Conservation (phyloP, 768 basidiomycete genomes). For the Phlegmacium glaucopus region DNA sequence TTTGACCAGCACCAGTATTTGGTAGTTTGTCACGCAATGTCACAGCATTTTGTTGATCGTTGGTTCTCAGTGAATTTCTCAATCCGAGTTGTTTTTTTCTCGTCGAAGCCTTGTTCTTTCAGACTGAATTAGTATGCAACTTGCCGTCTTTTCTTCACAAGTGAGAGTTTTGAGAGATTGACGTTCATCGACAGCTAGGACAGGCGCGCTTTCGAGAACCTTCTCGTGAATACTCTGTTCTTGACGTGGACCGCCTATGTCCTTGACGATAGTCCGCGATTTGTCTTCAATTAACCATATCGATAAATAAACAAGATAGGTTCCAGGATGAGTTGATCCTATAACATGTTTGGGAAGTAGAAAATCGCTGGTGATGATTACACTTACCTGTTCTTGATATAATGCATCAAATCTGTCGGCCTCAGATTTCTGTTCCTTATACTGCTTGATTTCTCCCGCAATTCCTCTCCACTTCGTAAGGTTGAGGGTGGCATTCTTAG, state of each 20-base stretch:
- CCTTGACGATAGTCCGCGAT: conserved; percentile 61
- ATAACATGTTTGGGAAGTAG: conserved; percentile 2
- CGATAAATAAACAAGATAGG: conserved; percentile 86
- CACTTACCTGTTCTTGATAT: conserved; percentile 65
- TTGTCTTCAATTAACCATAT: conserved; percentile 76
- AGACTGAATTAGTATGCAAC: conserved; percentile 62
- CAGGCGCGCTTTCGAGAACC: conserved; percentile 67
- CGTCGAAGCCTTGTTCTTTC: conserved; percentile 60
- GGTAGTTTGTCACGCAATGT: too few relatives aligned
- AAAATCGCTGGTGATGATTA: background rate
- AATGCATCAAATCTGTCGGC: conserved; percentile 84
- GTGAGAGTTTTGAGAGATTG: conserved; percentile 77
- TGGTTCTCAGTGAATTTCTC: conserved; percentile 58
- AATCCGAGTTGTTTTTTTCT: conserved; percentile 55
- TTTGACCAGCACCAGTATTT: too few relatives aligned
- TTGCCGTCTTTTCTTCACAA: conserved; percentile 77
- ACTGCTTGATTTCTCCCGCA: conserved; percentile 93
- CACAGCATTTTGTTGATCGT: conserved; percentile 36
- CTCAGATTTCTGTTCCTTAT: conserved; percentile 94
- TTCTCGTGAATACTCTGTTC: conserved; percentile 71
- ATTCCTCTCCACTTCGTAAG: conserved; percentile 94
- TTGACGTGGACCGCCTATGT: conserved; percentile 61
- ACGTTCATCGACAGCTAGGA: conserved; percentile 82
- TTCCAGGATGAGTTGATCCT: conserved; percentile 81
- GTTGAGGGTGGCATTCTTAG: conserved; percentile 92